Base-by-base conservation (phyloP, 441 rosid species). In the Daphne laureola region DNA sequence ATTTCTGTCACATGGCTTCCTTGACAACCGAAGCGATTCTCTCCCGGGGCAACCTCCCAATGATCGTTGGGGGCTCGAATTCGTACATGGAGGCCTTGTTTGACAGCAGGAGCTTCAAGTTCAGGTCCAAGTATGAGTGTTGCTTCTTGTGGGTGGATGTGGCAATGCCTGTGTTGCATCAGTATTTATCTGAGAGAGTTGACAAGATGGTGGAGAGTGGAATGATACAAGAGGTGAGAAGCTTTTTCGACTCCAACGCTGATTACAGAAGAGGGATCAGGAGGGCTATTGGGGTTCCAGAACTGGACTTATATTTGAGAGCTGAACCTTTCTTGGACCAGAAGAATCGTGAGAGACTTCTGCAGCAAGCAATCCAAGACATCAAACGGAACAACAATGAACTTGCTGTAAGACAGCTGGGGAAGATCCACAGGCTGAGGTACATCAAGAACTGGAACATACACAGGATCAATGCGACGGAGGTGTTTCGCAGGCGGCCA, bases 221-320 rank as follows among this genome's bases (percentile, higher is more conserved):
- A 4, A 55, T 72, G 57, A 54, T 74, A 2, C 66, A 71, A 0
- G 72, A 67, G 56, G 72, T 57, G 36, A 52, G 67, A 48, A 60
- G 63, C 1, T 5, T 58, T 18, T 71, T 71, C 14, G 77, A 83
- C 51, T 74, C 77, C 11, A 11, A 48, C 4, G 67, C 76, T 0
- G 77, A 77, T 64, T 88, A 86, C 52, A 59, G 76, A 0, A 66
- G 48, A 38, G 91, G 94, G 11, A 73, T 83, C 21, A 63, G 80
- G 59, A 78, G 59, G 47, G 87, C 94, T 0, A 83, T 88, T 14
- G 94, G 96, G 27, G 70, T 88, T 3, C 96, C 87, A 0, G 96
- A 88, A 59, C 72, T 85, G 8, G 82, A 88, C 47, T 26, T 0
- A 17, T 75, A 72, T 54, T 78, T 88, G 18, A 75, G 80, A 47